A percentile compares a stretch with the other conserved stretches of the same genome.
Conservation (phyloP, 139 green algal species). For the Closterium sp. region DNA sequence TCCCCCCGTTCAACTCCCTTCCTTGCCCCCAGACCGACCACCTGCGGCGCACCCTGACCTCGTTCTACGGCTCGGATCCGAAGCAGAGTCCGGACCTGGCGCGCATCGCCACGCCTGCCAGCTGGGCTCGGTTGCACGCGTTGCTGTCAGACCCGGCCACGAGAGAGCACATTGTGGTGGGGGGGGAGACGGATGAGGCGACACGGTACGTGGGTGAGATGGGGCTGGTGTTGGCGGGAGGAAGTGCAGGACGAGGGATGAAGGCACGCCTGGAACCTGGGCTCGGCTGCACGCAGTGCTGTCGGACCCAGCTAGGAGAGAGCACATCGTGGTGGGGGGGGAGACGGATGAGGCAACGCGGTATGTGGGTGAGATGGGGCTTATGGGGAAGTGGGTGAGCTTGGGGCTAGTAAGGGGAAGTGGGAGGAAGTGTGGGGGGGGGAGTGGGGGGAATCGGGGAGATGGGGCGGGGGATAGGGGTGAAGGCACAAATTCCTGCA, state of each 20-base stretch:
- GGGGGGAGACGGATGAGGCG: slow-evolving; percentile 1
- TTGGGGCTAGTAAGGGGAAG: background rate
- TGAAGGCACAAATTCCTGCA: background rate
- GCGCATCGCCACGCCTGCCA: slow-evolving; percentile 22
- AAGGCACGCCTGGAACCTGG: background rate
- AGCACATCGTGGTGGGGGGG: slow-evolving; percentile 33
- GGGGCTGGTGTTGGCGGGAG: background rate
- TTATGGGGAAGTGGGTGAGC: too few relatives aligned
- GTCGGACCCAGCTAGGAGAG: background rate
- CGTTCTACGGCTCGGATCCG: slow-evolving; percentile 23
- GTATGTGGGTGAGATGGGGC: background rate
- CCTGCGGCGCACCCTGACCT: slow-evolving; percentile 6
- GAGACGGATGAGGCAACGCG: background rate
- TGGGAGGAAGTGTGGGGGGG: background rate
- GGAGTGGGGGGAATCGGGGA: background rate
- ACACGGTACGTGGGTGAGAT: background rate
- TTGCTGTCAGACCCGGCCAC: background rate
- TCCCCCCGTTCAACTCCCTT: background rate
- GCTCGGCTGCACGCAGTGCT: slow-evolving; percentile 6
- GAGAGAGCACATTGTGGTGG: slow-evolving; percentile 15
- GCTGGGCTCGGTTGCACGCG: slow-evolving; percentile 21
- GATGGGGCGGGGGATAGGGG: background rate
- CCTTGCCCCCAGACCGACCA: slow-evolving; percentile 6
- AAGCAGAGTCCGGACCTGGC: slow-evolving; percentile 7
- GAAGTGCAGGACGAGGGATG: background rate